Evolutionary conservation across 805 yeast genomes (phyloP), one percentile per base, ranked within the genome.

Genomic region (Ogataea glucozyma): DNA sequence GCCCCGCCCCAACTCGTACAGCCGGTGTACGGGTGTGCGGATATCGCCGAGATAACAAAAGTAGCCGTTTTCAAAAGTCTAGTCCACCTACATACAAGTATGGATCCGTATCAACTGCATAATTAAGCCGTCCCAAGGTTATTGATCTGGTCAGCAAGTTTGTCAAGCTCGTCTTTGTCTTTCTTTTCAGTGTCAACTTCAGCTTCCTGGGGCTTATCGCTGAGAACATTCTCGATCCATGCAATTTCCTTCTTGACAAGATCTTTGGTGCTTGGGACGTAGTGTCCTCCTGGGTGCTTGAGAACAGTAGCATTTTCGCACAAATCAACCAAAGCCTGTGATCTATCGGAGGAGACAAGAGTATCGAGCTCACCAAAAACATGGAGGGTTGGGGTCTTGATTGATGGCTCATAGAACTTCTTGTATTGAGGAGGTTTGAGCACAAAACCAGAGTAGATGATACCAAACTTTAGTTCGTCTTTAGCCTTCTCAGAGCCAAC

Each of bases 221-320:
- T 54, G 16, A 63, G 41, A 9, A 50, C 56, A 31, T 46, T 46
- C 29, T 53, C 58, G 14, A 66, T 56, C 70, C 70, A 66, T 1
- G 64, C 66, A 38, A 64, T 53, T 49, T 62, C 64, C 27, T 54
- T 60, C 26, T 55, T 60, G 13, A 66, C 30, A 18, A 64, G 45
- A 30, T 58, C 65, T 62, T 85, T 86, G 38, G 89, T 83, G 65
- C 88, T 88, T 21, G 98, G 99, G 35, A 91, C 96, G 67, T 85
- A 89, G 60, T 91, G 99, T 1, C 98, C 97, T 47, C 99, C 98
- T 8, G 97, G 97, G 58, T 91, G 99, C 50, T 78, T 83, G 46
- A 84, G 39, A 13, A 64, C 46, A 6, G 65, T 70, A 5, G 85
- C 67, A 21, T 64, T 70, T 16, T 66, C 74, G 40, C 76, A 75